Evolutionary conservation across 495 filamentous ascomycete species (phyloP).

Genomic region (Penicillium angulare): DNA sequence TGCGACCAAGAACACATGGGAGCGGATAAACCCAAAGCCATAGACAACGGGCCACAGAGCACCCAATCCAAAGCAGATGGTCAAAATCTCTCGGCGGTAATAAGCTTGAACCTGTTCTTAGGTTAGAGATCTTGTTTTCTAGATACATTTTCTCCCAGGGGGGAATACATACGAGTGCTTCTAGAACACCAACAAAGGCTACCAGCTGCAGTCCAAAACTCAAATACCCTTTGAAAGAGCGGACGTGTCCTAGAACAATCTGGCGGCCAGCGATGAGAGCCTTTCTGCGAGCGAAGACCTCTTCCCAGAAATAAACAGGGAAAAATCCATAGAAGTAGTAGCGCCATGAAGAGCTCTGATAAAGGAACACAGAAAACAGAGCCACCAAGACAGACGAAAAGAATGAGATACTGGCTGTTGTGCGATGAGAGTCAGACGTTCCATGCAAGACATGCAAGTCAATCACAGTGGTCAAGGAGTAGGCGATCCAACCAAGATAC

Average conservation of each 20-base stretch:
- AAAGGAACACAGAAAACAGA: constrained; percentile 73
- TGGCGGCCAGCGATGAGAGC: constrained; percentile 66
- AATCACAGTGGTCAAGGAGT: constrained; percentile 87
- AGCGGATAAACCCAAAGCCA: constrained; percentile 66
- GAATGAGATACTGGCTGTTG: constrained; percentile 54
- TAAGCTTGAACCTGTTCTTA: constrained; percentile 70
- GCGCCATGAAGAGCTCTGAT: constrained; percentile 75
- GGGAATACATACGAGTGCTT: constrained; percentile 82
- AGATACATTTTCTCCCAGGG: too few species aligned
- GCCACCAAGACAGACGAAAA: constrained; percentile 75
- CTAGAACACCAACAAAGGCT: constrained; percentile 69
- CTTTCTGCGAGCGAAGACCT: constrained; percentile 77
- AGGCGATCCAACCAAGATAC: constrained; percentile 96
- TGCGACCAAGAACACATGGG: constrained; percentile 59
- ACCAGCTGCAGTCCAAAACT: constrained; percentile 58
- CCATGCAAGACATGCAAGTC: constrained; percentile 86
- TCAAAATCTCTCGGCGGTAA: constrained; percentile 85
- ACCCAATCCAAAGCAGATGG: constrained; percentile 71
- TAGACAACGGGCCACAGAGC: constrained; percentile 77
- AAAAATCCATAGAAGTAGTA: constrained; percentile 95
- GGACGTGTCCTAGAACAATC: constrained; percentile 66
- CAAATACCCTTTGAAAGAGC: constrained; percentile 51
- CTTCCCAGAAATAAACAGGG: constrained; percentile 94
- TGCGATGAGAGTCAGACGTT: constrained; percentile 63
- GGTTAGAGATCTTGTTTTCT: too few species aligned